A percentile compares a stretch with the other conserved stretches of the same genome.
phyloP scores from a whole-genome alignment of 495 filamentous ascomycete species.

The Monascus purpureus region DNA sequence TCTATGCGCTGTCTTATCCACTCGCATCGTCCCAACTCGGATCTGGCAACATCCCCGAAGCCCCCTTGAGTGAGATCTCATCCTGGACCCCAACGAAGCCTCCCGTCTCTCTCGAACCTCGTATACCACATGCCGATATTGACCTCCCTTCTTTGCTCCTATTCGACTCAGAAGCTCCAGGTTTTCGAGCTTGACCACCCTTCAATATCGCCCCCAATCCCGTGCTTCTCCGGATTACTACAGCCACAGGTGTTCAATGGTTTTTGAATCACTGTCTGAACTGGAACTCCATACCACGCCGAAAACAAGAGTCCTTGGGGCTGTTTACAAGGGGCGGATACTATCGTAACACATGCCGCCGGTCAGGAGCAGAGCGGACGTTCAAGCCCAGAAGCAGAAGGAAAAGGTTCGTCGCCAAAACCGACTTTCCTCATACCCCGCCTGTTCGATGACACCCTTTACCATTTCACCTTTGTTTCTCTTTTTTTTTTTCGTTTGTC shows the following conservation, averaged over 20 bases:
- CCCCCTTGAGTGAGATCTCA: no score
- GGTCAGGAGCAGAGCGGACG: slow-evolving; percentile 67
- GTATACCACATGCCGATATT: no score
- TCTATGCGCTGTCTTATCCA: no score
- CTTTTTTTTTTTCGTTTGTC: neutral
- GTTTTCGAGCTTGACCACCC: no score
- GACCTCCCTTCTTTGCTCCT: no score
- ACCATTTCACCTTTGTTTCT: neutral
- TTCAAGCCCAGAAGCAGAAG: slow-evolving; percentile 85
- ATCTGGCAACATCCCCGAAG: no score
- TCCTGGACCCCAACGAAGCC: no score
- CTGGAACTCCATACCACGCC: neutral
- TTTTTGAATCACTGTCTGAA: slow-evolving; percentile 1
- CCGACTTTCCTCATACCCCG: neutral
- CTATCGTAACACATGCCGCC: slow-evolving; percentile 39
- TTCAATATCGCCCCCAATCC: neutral
- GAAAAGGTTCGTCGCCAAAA: slow-evolving; percentile 56
- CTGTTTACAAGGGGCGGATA: slow-evolving; percentile 15
- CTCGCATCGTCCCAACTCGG: no score
- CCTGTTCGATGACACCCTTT: neutral
- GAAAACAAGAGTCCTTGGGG: slow-evolving; percentile 2
- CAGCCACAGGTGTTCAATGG: slow-evolving; percentile 5
- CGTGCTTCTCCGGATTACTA: neutral
- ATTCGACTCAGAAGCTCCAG: no score
- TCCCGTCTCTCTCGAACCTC: no score